Percentiles rank a stretch among this genome's conserved stretches.
phyloP scores from a whole-genome alignment of 805 yeast genomes.

The Sugiyamaella smithiae region DNA sequence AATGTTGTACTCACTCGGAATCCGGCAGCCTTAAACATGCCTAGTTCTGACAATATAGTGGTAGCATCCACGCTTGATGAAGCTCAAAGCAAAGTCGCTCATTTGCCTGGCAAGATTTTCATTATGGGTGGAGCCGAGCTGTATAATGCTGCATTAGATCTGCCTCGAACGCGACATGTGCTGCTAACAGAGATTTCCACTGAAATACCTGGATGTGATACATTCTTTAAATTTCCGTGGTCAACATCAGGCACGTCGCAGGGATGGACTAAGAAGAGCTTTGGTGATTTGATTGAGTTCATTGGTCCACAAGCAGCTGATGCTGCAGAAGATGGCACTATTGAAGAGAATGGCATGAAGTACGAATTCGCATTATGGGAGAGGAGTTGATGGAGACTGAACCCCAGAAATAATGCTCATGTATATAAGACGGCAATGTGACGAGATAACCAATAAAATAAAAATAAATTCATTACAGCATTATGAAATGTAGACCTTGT shows the following conservation, averaged over 20 bases:
- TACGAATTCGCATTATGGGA: slow-evolving; percentile 66
- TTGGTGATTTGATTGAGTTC: slow-evolving; percentile 38
- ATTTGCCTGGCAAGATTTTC: slow-evolving; percentile 53
- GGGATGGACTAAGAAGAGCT: slow-evolving; percentile 34
- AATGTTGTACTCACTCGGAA: slow-evolving; percentile 73
- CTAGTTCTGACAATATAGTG: slow-evolving; percentile 26
- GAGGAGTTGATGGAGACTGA: slow-evolving; percentile 8
- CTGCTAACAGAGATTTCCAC: slow-evolving; percentile 64
- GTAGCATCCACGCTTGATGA: slow-evolving; percentile 44
- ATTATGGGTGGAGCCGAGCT: slow-evolving; percentile 93
- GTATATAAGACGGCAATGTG: too few relatives aligned
- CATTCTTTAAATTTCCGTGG: slow-evolving; percentile 46
- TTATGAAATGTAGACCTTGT: slow-evolving; percentile 54
- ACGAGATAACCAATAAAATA: too few relatives aligned
- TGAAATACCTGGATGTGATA: slow-evolving; percentile 57
- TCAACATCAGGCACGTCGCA: slow-evolving; percentile 13
- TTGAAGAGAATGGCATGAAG: slow-evolving; percentile 48
- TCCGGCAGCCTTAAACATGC: slow-evolving; percentile 19
- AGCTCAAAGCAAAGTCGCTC: slow-evolving; percentile 36
- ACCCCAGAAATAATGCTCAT: not conserved
- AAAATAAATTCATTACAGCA: not conserved
- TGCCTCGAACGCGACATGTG: slow-evolving; percentile 49
- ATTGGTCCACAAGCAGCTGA: slow-evolving; percentile 31
- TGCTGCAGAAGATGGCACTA: slow-evolving; percentile 29
- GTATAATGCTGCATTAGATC: slow-evolving; percentile 54